Percentiles rank a stretch among this genome's conserved stretches.
phyloP scores from a whole-genome alignment of 768 basidiomycete genomes.

The Calocybe cyanea region DNA sequence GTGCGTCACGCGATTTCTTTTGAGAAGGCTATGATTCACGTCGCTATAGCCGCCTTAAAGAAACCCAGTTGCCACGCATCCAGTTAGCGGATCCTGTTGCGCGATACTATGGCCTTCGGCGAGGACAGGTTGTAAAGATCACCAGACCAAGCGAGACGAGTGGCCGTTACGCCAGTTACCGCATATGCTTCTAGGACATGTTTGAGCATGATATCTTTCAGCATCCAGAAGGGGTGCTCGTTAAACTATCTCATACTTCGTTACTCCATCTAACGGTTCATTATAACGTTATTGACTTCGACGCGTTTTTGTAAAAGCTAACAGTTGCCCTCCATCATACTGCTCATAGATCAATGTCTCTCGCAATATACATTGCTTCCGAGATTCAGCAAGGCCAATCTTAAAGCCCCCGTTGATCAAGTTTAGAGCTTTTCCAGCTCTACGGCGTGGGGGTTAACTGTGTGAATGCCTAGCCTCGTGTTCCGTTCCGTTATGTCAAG shows the following conservation, averaged over 20 bases:
- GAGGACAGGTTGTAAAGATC: slow-evolving; percentile 98
- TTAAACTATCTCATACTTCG: slow-evolving; percentile 12
- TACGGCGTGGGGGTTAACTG: neutral
- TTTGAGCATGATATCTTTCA: slow-evolving; percentile 1
- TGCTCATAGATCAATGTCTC: slow-evolving; percentile 5
- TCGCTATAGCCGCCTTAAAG: slow-evolving; percentile 80
- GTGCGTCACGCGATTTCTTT: slow-evolving; percentile 47
- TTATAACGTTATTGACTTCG: slow-evolving; percentile 20
- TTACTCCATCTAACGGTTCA: slow-evolving; percentile 11
- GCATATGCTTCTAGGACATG: slow-evolving; percentile 70
- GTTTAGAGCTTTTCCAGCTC: slow-evolving; percentile 5
- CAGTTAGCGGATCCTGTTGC: slow-evolving; percentile 97
- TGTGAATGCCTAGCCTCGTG: neutral
- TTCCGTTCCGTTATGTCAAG: slow-evolving; percentile 4
- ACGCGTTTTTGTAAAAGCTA: slow-evolving; percentile 26
- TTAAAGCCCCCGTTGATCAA: neutral
- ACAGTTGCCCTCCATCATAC: slow-evolving; percentile 15
- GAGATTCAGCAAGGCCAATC: slow-evolving; percentile 12
- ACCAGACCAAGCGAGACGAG: slow-evolving; percentile 95
- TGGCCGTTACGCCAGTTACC: slow-evolving; percentile 89
- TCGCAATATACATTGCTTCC: slow-evolving; percentile 11
- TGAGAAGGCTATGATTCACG: slow-evolving; percentile 13
- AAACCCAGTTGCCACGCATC: slow-evolving; percentile 96
- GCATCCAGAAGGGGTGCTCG: slow-evolving; percentile 2
- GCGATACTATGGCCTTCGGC: slow-evolving; percentile 91